Base-by-base conservation (phyloP, 2,329 filamentous ascomycete species). In the Ophiostoma triangulosporum region DNA sequence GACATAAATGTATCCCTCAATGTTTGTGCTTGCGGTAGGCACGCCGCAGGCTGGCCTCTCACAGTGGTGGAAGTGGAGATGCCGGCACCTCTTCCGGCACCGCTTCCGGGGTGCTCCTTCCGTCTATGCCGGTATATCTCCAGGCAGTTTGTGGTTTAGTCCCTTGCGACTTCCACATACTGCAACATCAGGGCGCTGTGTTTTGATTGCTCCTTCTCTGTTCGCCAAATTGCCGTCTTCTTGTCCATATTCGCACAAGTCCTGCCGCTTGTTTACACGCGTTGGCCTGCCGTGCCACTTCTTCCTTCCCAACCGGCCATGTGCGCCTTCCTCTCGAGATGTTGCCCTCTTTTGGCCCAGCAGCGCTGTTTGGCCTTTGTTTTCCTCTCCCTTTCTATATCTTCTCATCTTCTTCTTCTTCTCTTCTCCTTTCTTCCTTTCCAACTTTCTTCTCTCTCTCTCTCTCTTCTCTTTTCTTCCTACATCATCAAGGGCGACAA, bases 171-270 rank as follows among this genome's bases (percentile, higher is more conserved):
- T 29, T 48, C 35, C 9, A 6, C 24, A 50, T 22, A 17, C 24
- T 14, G 17, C 12, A 5, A 5, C 11, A 11, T 29, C 9, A 22
- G 3, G 3, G 4, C 22, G n/a, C 4, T 31, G 4, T 55, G 24
- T 53, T 53, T 53, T 53, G 50, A 27, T 52, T 26, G 54, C 20
- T 7, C 54, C 29, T 55, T 55, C 54, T 45, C 15, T 8, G 27
- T 27, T 8, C 4, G 33, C 6, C 12, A 4, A 31, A 17, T 4
- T 35, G 17, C 17, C 46, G 36, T 26, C 24, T 24, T 27, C 14
- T 22, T 12, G 15, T 20, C 32, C 14, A 9, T 14, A 11, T 1
- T 54, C 27, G 22, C 43, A 7, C 0, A 9, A 11, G 17, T 45
- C n/a, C 22, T 45, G 40, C 40, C 40, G 6, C 6, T 31, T 5